Conservation (phyloP, 345 rosid genomes). For the Citrus sinensis region DNA sequence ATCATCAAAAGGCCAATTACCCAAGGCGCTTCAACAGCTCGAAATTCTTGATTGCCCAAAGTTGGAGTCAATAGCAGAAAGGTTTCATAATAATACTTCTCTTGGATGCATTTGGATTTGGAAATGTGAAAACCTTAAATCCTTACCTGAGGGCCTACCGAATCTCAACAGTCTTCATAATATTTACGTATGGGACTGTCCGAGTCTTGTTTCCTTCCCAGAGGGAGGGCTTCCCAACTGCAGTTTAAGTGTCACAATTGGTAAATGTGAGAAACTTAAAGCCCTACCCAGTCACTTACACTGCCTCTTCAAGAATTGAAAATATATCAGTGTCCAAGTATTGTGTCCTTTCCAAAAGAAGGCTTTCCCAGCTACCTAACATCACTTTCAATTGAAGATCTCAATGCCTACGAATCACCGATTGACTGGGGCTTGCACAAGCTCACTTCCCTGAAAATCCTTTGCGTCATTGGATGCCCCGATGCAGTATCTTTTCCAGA, state of each 20-base stretch:
- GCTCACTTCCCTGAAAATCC: slow-evolving; percentile 5
- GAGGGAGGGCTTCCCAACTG: neutral
- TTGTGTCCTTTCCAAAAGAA: slow-evolving; percentile 3
- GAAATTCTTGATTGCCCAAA: neutral
- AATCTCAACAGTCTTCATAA: slow-evolving; percentile 10
- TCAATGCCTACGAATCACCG: slow-evolving; percentile 1
- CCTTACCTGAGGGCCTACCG: slow-evolving; percentile 9
- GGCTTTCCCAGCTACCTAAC: slow-evolving; percentile 17
- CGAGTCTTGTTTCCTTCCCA: neutral
- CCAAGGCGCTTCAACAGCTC: neutral
- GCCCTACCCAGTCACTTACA: slow-evolving; percentile 5
- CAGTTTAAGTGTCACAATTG: neutral
- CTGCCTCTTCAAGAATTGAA: slow-evolving; percentile 10
- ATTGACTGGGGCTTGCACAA: slow-evolving; percentile 14
- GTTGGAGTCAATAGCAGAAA: slow-evolving; percentile 7
- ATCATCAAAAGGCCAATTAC: neutral
- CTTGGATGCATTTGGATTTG: neutral
- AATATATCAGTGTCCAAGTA: slow-evolving; percentile 11
- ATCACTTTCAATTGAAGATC: slow-evolving; percentile 4
- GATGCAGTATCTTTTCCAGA: slow-evolving; percentile 16
- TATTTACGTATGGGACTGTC: neutral
- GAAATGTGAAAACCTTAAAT: slow-evolving; percentile 9
- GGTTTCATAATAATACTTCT: neutral
- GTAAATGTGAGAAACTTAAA: neutral
- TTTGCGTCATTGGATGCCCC: slow-evolving; percentile 9